A percentile compares a stretch with the other conserved stretches of the same genome.
Conservation (phyloP, 176 grass and related monocot genomes). For the Tuctoria greenei region DNA sequence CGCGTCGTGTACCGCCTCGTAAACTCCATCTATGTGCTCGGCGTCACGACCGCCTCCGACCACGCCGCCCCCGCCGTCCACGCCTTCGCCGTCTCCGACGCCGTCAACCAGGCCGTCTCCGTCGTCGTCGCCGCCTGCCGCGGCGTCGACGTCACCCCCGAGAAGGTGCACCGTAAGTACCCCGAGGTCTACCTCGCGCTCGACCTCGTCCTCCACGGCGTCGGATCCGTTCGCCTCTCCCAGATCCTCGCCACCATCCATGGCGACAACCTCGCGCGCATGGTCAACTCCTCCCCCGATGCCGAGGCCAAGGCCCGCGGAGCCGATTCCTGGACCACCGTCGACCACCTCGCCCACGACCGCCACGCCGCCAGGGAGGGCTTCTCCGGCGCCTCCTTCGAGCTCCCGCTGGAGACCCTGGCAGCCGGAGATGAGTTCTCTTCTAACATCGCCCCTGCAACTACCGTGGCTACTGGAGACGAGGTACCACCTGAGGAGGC, state of each 20-base stretch:
- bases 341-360: conserved; percentile 65
- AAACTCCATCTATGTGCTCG: conserved; percentile 95
- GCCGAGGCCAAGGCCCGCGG: conserved; percentile 77
- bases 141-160: conserved; percentile 84
- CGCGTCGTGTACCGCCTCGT: conserved; percentile 95
- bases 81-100: conserved; percentile 87
- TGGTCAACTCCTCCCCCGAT: conserved; percentile 84
- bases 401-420: conserved; percentile 81
- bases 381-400: conserved; percentile 60
- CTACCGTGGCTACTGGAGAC: conserved; percentile 47
- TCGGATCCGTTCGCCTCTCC: conserved; percentile 79
- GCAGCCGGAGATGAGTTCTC: conserved; percentile 86
- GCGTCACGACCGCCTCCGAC: conserved; percentile 84
- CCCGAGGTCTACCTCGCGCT: conserved; percentile 96
- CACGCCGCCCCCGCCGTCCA: conserved; percentile 68
- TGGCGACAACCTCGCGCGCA: conserved; percentile 91
- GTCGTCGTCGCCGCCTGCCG: conserved; percentile 90
- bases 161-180: conserved; percentile 95
- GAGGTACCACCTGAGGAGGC: conserved; percentile 58
- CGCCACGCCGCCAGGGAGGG: conserved; percentile 63
- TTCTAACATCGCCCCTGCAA: conserved; percentile 56
- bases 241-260: conserved; percentile 93
- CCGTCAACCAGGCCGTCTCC: conserved; percentile 88
- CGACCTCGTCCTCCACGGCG: conserved; percentile 91
- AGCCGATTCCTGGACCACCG: conserved; percentile 67